Evolutionary conservation across 2,329 filamentous ascomycete genomes (phyloP), one percentile per base, ranked within the genome.

Genomic region (Aspergillus sclerotialis): DNA sequence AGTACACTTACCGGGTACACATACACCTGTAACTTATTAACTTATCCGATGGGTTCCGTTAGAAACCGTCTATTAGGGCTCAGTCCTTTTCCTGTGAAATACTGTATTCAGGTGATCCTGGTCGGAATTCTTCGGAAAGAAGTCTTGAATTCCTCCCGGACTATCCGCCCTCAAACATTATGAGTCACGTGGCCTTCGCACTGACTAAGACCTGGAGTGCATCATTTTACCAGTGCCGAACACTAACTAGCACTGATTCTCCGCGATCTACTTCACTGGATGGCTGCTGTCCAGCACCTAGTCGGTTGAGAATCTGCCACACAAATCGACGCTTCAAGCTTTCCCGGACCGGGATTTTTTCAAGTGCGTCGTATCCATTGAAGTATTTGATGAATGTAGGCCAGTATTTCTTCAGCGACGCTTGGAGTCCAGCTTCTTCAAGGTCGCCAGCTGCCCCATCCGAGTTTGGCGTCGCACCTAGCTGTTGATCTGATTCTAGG

Each of bases 271-370:
- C 37, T 30, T 59, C 55, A 18, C 53, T 36, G 17, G 46, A 46
- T 13, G 47, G 43, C 14, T 49, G 48, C 25, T 52, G 46, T 26
- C 72, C 73, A 36, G 84, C 58, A 68, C 84, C 88, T 10, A 87
- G 73, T 47, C 84, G 81, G 27, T 55, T 64, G 19, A 78, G 59
- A 38, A 76, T 48, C 43, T 65, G 61, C 62, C 67, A 68, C 3
- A 78, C 71, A 27, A 66, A 57, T 63, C 90, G 93, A 37, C 87
- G 72, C 67, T 92, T 94, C 65, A 93, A 74, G 5, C 84, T 84
- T 63, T 95, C 87, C 37, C 82, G 75, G n/a, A 92, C 67, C 1
- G 84, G 78, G 45, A 98, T 83, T 48, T 89, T 80, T 64, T 98
- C 92, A 39, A 96, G 69, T 2, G 89, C 80, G 53, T 83, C 80